These are phyloP conservation scores for Blastobotrys elegans DNA, from an alignment of 1,139 yeast genomes.

Conservation along the genomic window DNA sequence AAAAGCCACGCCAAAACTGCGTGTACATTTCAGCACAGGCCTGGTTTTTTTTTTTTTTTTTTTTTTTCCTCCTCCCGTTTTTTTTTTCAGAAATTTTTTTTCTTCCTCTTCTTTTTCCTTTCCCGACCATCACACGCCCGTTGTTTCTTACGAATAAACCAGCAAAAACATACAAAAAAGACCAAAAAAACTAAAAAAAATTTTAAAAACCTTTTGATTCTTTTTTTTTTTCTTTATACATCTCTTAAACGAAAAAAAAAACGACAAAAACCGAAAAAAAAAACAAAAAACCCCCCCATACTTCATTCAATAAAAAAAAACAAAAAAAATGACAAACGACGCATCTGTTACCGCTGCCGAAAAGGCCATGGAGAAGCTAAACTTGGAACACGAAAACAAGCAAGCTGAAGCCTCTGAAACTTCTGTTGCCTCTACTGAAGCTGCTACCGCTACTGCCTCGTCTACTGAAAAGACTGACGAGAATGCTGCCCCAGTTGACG, in stretches of 20 bases:
- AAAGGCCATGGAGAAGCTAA: conserved; percentile 37
- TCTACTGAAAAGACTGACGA: background rate
- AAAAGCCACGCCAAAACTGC: too few relatives aligned
- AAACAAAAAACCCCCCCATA: background rate
- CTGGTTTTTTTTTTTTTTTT: conserved; percentile 1
- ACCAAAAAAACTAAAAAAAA: conserved; percentile 12
- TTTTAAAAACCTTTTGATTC: background rate
- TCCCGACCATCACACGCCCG: background rate
- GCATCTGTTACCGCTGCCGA: conserved; percentile 39
- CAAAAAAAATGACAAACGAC: conserved; percentile 34
- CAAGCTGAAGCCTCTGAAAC: conserved; percentile 2
- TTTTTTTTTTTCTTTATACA: conserved; percentile 9
- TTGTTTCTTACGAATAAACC: background rate
- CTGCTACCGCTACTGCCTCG: conserved; percentile 9
- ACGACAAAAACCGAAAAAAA: conserved; percentile 10
- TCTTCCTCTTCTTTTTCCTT: background rate
- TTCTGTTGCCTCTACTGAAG: conserved; percentile 18
- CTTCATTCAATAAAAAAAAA: background rate
- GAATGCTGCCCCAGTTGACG: conserved; percentile 15
- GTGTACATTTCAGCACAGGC: too few relatives aligned
- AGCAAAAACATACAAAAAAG: conserved; percentile 12
- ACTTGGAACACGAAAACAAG: conserved; percentile 28
- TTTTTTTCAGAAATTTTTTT: conserved; percentile 1
- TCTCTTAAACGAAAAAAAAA: conserved; percentile 2
- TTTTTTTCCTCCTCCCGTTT: too few relatives aligned